Evolutionary conservation across 768 basidiomycete genomes (phyloP).

Genomic region (Boletus reticuloceps): DNA sequence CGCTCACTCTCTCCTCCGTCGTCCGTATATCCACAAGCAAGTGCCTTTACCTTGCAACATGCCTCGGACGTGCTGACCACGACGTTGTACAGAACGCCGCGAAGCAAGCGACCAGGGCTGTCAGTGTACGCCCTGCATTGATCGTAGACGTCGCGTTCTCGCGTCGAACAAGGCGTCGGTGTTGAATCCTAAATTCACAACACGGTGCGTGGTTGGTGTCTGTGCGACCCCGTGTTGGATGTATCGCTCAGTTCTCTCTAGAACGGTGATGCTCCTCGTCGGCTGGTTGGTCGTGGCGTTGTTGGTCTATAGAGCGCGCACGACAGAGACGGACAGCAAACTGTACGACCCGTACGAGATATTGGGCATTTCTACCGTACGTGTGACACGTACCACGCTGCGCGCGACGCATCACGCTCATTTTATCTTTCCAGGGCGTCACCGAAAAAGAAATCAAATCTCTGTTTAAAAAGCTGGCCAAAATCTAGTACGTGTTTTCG

Average conservation of each 20-base stretch:
- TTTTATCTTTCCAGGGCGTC: constrained; percentile 42
- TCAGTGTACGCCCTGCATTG: constrained; percentile 58
- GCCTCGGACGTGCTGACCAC: constrained; percentile 2
- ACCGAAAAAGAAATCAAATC: constrained; percentile 93
- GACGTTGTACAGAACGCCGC: constrained; percentile 28
- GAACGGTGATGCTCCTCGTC: constrained; percentile 54
- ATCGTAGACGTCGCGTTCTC: constrained; percentile 47
- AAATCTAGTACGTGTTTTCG: constrained; percentile 61
- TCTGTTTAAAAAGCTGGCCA: constrained; percentile 89
- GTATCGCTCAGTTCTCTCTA: constrained; percentile 24
- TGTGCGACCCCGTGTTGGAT: too few relatives aligned
- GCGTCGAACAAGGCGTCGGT: constrained; percentile 45
- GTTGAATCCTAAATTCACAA: constrained; percentile 47
- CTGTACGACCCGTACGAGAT: constrained; percentile 96
- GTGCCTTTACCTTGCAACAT: constrained; percentile 19
- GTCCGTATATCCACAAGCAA: constrained; percentile 40
- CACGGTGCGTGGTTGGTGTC: constrained; percentile 41
- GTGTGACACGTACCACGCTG: neutral
- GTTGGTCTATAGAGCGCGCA: constrained; percentile 61
- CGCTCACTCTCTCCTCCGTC: constrained; percentile 61
- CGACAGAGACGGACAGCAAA: constrained; percentile 55
- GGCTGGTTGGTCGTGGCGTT: constrained; percentile 77
- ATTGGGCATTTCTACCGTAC: constrained; percentile 65
- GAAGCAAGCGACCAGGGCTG: constrained; percentile 44
- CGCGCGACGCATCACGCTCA: neutral